A percentile compares a stretch with the other conserved stretches of the same genome.
Evolutionary conservation across 169 alveolate species (phyloP).

Genomic region (Nephromyces sp.): DNA sequence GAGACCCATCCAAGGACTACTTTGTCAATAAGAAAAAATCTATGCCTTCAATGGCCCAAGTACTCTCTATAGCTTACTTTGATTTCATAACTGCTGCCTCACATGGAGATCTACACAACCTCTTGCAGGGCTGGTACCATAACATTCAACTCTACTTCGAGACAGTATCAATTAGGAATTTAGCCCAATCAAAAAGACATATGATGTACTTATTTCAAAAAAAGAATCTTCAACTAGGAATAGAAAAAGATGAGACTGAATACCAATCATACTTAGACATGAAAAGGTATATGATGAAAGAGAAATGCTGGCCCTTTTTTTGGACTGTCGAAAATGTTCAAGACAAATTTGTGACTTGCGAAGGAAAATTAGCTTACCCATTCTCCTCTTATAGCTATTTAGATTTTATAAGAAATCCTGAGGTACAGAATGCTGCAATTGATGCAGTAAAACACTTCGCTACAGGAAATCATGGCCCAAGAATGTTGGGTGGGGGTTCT

Average conservation of each 20-base stretch:
- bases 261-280: conserved; percentile 48
- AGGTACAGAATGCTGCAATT: conserved; percentile 56
- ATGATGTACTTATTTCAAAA: conserved; percentile 42
- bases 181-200: conserved; percentile 45
- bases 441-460: conserved; percentile 50
- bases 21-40: not conserved
- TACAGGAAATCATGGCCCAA: conserved; percentile 63
- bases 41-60: not conserved
- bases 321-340: conserved; percentile 43
- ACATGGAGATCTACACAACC: not conserved
- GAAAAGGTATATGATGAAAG: conserved; percentile 33
- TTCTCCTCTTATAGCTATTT: conserved; percentile 55
- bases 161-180: conserved; percentile 21
- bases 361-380: conserved; percentile 40
- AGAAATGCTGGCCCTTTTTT: conserved; percentile 53
- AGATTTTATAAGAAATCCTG: conserved; percentile 49
- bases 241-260: conserved; percentile 46
- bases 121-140: not conserved
- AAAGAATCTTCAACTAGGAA: conserved; percentile 37
- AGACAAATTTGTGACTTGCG: conserved; percentile 39
- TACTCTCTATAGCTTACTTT: not conserved
- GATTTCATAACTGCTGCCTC: not conserved
- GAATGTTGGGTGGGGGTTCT: conserved; percentile 60
- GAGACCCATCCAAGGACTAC: not conserved
- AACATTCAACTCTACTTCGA: conserved; percentile 10